Evolutionary conservation across 2,329 filamentous ascomycete species (phyloP).

Genomic region (Huntiella moniliformis): DNA sequence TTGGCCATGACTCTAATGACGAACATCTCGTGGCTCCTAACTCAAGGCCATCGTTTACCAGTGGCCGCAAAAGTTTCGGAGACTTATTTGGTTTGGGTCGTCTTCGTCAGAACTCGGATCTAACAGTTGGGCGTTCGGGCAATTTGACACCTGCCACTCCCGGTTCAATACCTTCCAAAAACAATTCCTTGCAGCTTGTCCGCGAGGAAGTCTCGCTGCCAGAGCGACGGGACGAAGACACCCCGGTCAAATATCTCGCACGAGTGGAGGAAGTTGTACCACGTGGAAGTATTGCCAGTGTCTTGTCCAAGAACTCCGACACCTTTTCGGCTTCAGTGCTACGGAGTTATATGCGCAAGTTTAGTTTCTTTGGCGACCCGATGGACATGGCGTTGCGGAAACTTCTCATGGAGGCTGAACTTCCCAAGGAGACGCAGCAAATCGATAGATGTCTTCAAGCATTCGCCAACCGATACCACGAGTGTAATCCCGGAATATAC

Average conservation of each 20-base stretch:
- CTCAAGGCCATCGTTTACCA: conserved; percentile 65
- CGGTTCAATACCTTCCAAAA: conserved; percentile 52
- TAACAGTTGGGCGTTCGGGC: conserved; percentile 39
- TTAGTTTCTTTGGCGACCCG: conserved; percentile 88
- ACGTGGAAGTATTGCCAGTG: conserved; percentile 65
- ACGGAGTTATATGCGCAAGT: conserved; percentile 86
- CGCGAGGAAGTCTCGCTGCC: conserved; percentile 56
- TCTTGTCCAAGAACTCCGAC: conserved; percentile 72
- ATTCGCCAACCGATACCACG: conserved; percentile 91
- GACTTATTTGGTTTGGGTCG: conserved; percentile 66
- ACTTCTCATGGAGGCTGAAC: conserved; percentile 84
- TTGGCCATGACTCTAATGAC: conserved; percentile 54
- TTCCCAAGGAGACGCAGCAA: conserved; percentile 94
- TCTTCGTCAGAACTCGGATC: conserved; percentile 65
- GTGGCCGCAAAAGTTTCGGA: conserved; percentile 83
- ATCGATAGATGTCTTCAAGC: conserved; percentile 88
- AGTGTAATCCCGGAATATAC: conserved; percentile 96
- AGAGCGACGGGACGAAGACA: conserved; percentile 69
- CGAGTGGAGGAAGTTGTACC: conserved; percentile 65
- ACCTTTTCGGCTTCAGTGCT: conserved; percentile 67
- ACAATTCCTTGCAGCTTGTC: conserved; percentile 62
- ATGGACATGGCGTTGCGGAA: conserved; percentile 97
- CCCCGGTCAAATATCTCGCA: conserved; percentile 71
- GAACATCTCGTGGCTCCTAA: conserved; percentile 48
- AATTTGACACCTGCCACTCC: conserved; percentile 53